Base-by-base conservation (phyloP, 805 yeast genomes). In the Suhomyces sp. region DNA sequence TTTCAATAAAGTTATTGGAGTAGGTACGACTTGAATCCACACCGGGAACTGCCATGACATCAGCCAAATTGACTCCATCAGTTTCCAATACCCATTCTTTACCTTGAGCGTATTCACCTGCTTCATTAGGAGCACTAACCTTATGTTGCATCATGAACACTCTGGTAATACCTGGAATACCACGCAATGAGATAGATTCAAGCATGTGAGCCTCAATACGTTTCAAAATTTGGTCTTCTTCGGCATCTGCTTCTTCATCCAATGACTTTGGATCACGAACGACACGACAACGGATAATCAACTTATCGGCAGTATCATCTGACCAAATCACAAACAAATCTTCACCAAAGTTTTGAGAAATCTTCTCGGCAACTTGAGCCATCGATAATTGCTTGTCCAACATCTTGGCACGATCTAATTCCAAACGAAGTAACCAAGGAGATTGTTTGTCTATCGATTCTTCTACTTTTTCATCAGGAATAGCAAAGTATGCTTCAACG, bases 61-160 rank as follows among this genome's bases (percentile, higher is more conserved):
- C 97, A 2, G 97, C 86, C 60, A 94, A 79, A 65, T 93, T 96
- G 52, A 89, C 93, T 79, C 99, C 99, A 76, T 94, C 99, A 2
- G 99, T 93, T 81, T 94, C 99, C 69, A 94, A 80, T 37, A 93
- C 97, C 97, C 98, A 94, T 69, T 94, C 98, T 67, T 89, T 92
- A 57, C 86, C 86, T 75, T 91, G 94, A 54, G 83, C 81, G 64
- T 77, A 94, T 57, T 89, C 97, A 61, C 99, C 99, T 46, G 87
- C 78, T 41, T 78, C 86, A 64, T 87, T 91, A 53, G 93, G 87
- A 44, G 77, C 65, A 56, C 82, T 84, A 57, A 82, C 79, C 66
- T 87, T 89, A 61, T 87, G 88, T 66, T 87, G 87, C 92, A 87
- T 87, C 92, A 87, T 87, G 69, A 86, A 88, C 44, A 88, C 96